Percentiles rank a stretch among this genome's conserved stretches.
Evolutionary conservation across 148 eudicot genomes (phyloP).

Genomic region (Pharnaceum exiguum): DNA sequence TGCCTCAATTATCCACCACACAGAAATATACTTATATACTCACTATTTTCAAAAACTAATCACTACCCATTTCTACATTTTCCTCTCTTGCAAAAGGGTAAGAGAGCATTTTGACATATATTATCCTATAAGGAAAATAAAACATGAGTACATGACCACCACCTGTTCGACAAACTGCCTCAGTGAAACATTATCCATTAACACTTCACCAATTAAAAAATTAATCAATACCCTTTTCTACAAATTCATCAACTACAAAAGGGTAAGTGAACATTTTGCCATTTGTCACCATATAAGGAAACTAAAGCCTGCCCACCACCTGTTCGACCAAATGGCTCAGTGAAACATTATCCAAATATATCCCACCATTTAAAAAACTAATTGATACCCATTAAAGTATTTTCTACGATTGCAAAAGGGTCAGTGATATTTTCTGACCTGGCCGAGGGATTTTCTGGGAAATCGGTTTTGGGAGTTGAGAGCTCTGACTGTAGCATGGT

Average conservation of each 20-base stretch:
- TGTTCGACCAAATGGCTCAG: slow-evolving; percentile 43
- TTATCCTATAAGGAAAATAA: too few relatives aligned
- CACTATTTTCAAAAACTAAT: too few relatives aligned
- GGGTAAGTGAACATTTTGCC: too few relatives aligned
- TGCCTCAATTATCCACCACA: too few relatives aligned
- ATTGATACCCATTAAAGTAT: neutral
- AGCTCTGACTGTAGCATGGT: slow-evolving; percentile 77
- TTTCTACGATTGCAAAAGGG: neutral
- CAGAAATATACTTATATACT: too few relatives aligned
- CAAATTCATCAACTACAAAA: neutral
- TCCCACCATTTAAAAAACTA: neutral
- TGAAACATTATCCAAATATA: neutral
- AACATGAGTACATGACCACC: too few relatives aligned
- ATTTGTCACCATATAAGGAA: too few relatives aligned
- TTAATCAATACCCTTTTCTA: neutral
- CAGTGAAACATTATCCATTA: slow-evolving; percentile 4
- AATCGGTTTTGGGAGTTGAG: slow-evolving; percentile 81
- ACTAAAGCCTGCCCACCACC: too few relatives aligned
- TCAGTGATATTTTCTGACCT: slow-evolving; percentile 31
- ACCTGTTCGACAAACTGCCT: slow-evolving; percentile 41
- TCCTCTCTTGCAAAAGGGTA: too few relatives aligned
- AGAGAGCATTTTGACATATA: too few relatives aligned
- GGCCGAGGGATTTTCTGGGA: slow-evolving; percentile 94
- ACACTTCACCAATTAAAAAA: neutral
- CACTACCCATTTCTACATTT: too few relatives aligned